phyloP scores from a whole-genome alignment of 2,329 filamentous ascomycete species.

The Zasmidium citrigriseum region DNA sequence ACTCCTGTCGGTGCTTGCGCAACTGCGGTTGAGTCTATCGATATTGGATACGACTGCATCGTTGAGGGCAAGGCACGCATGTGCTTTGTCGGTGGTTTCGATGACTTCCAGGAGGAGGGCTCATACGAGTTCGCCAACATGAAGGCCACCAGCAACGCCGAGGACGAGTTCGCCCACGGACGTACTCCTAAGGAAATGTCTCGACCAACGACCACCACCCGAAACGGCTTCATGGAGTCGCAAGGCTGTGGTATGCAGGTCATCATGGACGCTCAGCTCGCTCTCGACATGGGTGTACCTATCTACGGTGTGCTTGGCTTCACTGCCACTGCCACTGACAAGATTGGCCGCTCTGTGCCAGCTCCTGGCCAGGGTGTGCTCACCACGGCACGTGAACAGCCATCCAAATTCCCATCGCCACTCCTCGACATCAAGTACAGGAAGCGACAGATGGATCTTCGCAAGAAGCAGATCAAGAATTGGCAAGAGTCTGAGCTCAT shows the following conservation, averaged over 20 bases:
- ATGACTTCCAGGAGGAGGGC: constrained; percentile 98
- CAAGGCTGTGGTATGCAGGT: constrained; percentile 98
- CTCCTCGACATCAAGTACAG: constrained; percentile 97
- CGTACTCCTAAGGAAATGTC: constrained; percentile 98
- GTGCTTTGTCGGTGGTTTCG: constrained; percentile 97
- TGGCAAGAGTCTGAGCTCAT: constrained; percentile 96
- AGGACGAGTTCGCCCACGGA: constrained; percentile 93
- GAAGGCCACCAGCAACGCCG: constrained; percentile 98
- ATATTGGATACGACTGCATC: constrained; percentile 98
- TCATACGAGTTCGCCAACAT: constrained; percentile 99
- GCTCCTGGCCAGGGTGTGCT: constrained; percentile 96
- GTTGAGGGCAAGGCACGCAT: constrained; percentile 96
- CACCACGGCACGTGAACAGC: constrained; percentile 88
- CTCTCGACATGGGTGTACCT: constrained; percentile 96
- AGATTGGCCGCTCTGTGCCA: constrained; percentile 96
- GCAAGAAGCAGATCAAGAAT: constrained; percentile 90
- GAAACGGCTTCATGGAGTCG: constrained; percentile 99
- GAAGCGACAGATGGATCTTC: constrained; percentile 88
- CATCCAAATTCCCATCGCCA: constrained; percentile 90
- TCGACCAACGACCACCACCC: constrained; percentile 90
- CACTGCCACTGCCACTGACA: constrained; percentile 95
- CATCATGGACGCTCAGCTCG: constrained; percentile 96
- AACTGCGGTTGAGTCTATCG: constrained; percentile 93
- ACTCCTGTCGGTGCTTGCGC: constrained; percentile 97
- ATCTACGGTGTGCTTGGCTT: constrained; percentile 94